Evolutionary conservation across 371 early-diverging fungal species (phyloP), one percentile per base, ranked within the genome.

Genomic region (Batrachochytrium dendrobatidis): DNA sequence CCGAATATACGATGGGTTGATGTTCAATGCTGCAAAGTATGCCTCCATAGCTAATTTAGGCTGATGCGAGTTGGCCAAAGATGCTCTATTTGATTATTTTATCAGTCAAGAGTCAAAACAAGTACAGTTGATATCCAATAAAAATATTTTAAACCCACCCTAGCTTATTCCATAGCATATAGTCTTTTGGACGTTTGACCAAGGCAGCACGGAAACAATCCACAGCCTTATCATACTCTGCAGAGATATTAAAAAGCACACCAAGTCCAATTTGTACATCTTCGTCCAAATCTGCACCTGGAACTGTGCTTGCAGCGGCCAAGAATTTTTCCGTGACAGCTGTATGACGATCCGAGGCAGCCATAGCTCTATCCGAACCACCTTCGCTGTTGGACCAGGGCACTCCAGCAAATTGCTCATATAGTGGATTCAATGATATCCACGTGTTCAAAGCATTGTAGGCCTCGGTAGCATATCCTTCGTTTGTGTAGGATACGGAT

Each of bases 171-270:
- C 94, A 98, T 46, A 94, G 78, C 67, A 92, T 74, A 71, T 94
- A 94, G 67, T 97, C 95, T 73, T 89, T 80, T 5, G 97, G 95
- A 34, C 87, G 70, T 25, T 79, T 80, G 20, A 83, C 77, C 34
- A 98, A 68, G 31, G 96, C 95, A 1, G 95, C 84, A 49, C 86
- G 83, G 80, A 98, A 98, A 64, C 98, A 98, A 70, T 98, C 98
- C 3, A 94, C 83, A 0, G 97, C 95, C 74, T 96, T 96, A 32
- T 82, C 81, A 61, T 89, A 95, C 60, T 96, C 94, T 34, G 86
- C 82, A 1, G 88, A 85, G 8, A 89, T 84, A 67, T 96, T 88
- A 69, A 95, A 94, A 49, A 98, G 67, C 0, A 98, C 86, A 3
- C 96, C 98, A 6, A 98, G 79, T 0, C 89, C 95, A 35, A 92